Percentiles rank a stretch among this genome's conserved stretches.
phyloP scores from a whole-genome alignment of 2,329 filamentous ascomycete species.

The Ceratocystis alfenasii region DNA sequence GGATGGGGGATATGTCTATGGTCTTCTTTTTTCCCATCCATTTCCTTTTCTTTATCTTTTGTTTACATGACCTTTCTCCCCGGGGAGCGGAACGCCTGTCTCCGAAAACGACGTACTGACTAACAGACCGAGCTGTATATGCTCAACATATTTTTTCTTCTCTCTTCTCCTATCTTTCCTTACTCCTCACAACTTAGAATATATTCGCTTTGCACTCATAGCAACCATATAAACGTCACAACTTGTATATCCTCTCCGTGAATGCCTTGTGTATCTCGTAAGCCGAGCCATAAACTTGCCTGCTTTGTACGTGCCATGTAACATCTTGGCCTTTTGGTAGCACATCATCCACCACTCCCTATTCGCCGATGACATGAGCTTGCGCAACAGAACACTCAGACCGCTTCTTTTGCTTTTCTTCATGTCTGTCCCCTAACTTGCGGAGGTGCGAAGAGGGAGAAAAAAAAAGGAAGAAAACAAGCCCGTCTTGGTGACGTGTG shows the following conservation, averaged over 20 bases:
- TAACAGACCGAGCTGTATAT: neutral
- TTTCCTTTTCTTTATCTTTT: neutral
- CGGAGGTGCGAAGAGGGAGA: too few species aligned
- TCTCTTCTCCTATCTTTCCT: neutral
- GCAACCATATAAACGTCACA: neutral
- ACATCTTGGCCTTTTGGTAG: neutral
- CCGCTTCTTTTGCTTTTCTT: slow-evolving; percentile 13
- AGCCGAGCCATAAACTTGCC: too few species aligned
- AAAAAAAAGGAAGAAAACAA: neutral
- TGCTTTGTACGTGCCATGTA: neutral
- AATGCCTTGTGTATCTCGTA: too few species aligned
- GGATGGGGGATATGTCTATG: neutral
- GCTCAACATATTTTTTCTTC: slow-evolving; percentile 1
- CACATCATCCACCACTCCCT: neutral
- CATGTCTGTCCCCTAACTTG: neutral
- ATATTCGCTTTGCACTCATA: neutral
- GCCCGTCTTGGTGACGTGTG: neutral
- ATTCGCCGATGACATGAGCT: neutral
- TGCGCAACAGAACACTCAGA: neutral
- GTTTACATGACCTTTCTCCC: slow-evolving; percentile 12
- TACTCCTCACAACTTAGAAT: neutral
- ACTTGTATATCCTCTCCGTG: neutral
- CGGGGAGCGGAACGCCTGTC: slow-evolving; percentile 8
- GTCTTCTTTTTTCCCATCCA: neutral
- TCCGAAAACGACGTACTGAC: slow-evolving; percentile 4